Base-by-base conservation (phyloP, 2,329 filamentous ascomycete species). In the Paraphaeosphaeria sporulosa region DNA sequence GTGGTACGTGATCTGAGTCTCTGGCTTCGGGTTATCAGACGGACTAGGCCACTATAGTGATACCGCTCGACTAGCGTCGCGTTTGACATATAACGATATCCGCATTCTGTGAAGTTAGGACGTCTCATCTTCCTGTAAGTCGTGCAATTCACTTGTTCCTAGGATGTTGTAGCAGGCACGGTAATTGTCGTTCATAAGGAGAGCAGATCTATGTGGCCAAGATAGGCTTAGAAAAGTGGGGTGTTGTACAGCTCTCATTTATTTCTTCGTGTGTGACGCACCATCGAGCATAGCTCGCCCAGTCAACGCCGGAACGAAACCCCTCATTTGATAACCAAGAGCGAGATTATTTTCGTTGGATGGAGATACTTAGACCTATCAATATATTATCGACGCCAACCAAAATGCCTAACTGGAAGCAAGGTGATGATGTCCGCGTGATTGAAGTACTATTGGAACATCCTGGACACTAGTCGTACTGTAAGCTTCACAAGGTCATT, bases 1-100 rank as follows among this genome's bases (percentile, higher is more conserved):
- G 21, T 65, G 47, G 2, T 63, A 65, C 2, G 66, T 74, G 30
- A 77, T 71, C 43, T 73, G 71, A 4, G 68, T 72, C 7, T 32
- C n/a, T 50, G 57, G 19, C 62, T 63, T 12, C 55, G 44, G 12
- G 57, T 13, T 8, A 58, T 40, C 0, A 58, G 46, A 23, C 54
- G 52, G 5, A 69, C 62, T 10, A 49, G 57, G 12, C 66, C 65
- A 36, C 49, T 69, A 48, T 66, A 71, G 50, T 62, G 63, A 27
- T 62, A 69, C n/a, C 32, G 54, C 21, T 55, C 44, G 27, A 68
- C 64, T 19, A 69, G 19, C 0, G 23, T 32, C 1, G 55, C 55
- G 27, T 63, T 56, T 17, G 52, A 57, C 57, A 68, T 63, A 46
- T 70, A 72, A 15, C 27, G 43, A 10, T 56, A 5, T 17, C 63